Evolutionary conservation across 2,329 filamentous ascomycete genomes (phyloP).

Genomic region (Cladosporium sp.): DNA sequence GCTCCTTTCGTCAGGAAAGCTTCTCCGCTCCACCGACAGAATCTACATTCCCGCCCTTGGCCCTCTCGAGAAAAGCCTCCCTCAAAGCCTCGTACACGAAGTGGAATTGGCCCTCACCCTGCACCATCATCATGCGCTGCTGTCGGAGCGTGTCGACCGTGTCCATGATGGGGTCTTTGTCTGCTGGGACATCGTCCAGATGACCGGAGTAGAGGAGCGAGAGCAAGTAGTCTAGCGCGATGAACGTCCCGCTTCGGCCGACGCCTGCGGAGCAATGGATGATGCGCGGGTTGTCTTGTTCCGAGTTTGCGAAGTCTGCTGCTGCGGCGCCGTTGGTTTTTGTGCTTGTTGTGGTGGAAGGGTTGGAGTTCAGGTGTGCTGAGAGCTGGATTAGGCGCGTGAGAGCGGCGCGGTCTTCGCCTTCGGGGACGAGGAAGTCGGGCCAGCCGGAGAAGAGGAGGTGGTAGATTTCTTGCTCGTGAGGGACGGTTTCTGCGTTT

Average conservation of each 20-base stretch:
- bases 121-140: conserved; percentile 94
- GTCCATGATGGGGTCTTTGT: conserved; percentile 66
- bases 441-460: conserved; percentile 85
- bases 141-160: conserved; percentile 76
- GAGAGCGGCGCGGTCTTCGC: conserved; percentile 63
- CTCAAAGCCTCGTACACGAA: conserved; percentile 86
- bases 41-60: neutral
- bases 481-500: conserved; percentile 30
- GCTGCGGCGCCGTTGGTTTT: conserved; percentile 21
- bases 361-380: conserved; percentile 47
- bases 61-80: conserved; percentile 62
- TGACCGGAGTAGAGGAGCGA: conserved; percentile 73
- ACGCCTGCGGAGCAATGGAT: conserved; percentile 76
- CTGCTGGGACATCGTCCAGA: conserved; percentile 47
- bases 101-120: conserved; percentile 74
- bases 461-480: conserved; percentile 70
- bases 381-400: conserved; percentile 66
- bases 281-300: conserved; percentile 63
- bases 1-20: too few relatives aligned
- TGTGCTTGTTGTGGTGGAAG: conserved; percentile 14
- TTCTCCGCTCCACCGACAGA: conserved; percentile 5
- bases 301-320: conserved; percentile 23
- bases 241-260: conserved; percentile 90
- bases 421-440: conserved; percentile 76
- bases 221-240: conserved; percentile 87